A percentile compares a stretch with the other conserved stretches of the same genome.
phyloP scores from a whole-genome alignment of 208 protist species.

The Porcisia deanei region DNA sequence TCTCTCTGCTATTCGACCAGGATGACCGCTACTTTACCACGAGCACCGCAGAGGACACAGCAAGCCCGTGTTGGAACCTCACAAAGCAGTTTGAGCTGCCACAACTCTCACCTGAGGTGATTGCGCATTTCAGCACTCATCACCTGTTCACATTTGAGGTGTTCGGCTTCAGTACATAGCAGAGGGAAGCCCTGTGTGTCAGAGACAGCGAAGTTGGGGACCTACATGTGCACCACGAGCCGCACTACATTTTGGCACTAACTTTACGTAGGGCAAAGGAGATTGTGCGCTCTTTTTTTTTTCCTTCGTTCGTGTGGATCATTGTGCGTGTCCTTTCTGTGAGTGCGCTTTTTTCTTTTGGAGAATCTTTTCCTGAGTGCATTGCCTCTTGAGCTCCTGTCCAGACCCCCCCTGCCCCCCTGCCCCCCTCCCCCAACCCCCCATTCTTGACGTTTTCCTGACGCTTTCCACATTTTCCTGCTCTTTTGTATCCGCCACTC shows the following conservation, averaged over 20 bases:
- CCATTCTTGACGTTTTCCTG: background rate
- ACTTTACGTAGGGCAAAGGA: background rate
- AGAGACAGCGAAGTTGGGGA: background rate
- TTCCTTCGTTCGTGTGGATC: background rate
- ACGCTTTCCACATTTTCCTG: background rate
- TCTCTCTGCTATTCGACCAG: constrained; percentile 58
- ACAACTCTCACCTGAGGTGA: constrained; percentile 46
- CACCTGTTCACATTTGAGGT: constrained; percentile 79
- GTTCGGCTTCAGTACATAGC: constrained; percentile 65
- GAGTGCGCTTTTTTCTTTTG: background rate
- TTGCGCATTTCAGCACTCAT: constrained; percentile 45
- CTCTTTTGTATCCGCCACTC: background rate
- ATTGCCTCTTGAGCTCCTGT: no score
- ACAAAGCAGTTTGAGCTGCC: constrained; percentile 71
- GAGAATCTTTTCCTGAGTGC: background rate
- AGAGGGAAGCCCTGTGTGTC: background rate
- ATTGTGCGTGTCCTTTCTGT: background rate
- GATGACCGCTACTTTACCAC: constrained; percentile 67
- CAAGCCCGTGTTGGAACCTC: constrained; percentile 54
- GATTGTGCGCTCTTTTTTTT: background rate
- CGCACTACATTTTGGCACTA: background rate
- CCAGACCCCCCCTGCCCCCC: background rate
- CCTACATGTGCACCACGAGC: no score
- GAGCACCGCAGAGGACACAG: constrained; percentile 41
- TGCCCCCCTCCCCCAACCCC: background rate